Evolutionary conservation across 176 grass and related monocot species (phyloP), one percentile per base, ranked within the genome.

Genomic region (Leersia perrieri): DNA sequence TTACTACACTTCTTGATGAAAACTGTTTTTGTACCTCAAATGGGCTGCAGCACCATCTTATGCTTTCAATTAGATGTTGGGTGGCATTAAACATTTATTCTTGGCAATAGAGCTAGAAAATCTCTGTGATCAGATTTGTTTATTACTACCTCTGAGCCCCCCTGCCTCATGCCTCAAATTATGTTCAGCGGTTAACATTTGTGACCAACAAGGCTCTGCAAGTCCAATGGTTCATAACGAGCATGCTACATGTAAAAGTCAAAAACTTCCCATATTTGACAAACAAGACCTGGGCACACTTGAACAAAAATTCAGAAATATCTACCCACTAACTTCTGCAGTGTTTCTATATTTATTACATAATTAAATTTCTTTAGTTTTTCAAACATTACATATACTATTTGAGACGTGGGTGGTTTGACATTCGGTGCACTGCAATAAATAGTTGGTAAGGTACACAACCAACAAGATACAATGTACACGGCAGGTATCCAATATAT

Each of bases 351-450:
- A 68, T 70, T 81, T 3, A 13, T 29, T 47, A 25, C 45, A 10
- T 73, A 1, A 3, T 33, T n/a, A 15, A 58, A 67, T 8, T 11
- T 80, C 33, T 70, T 66, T 78, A 44, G 14, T 5, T 63, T 83
- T 88, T 53, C 18, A n/a, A 83, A 22, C 29, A 58, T 33, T 60
- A 73, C 68, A 44, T 0, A n/a, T 74, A 15, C 27, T 2, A 35
- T 67, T 79, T 68, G 51, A 22, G 25, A 68, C 32, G n/a, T 68
- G 35, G 23, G 33, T 83, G 9, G 47, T 79, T 88, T 49, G 9
- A 40, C 32, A 69, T 68, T 29, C 15, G 31, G 11, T 32, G 27
- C 53, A 32, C 40, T 51, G 84, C 47, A 22, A 80, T 22, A 63
- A 82, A 40, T 62, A 30, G 15, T 44, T 34, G 14, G 23, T 39